Evolutionary conservation across 2,329 filamentous ascomycete genomes (phyloP).

Genomic region (Penicillium sp.): DNA sequence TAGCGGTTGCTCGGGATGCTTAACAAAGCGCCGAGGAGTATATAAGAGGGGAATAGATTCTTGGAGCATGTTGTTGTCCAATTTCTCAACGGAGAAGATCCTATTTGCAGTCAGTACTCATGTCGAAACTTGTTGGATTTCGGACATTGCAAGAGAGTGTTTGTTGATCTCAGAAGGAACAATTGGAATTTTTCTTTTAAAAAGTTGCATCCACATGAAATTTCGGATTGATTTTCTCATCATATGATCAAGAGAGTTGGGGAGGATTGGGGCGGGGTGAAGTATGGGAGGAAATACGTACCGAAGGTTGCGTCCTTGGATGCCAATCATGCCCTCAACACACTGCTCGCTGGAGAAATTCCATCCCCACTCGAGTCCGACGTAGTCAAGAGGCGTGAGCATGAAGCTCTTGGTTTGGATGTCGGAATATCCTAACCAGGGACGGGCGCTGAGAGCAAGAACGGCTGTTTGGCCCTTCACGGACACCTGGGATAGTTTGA

Average conservation of each 20-base stretch:
- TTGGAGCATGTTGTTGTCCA: constrained; percentile 81
- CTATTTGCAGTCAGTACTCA: constrained; percentile 43
- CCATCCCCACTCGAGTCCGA: constrained; percentile 87
- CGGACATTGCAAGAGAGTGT: not conserved
- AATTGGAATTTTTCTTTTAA: constrained; percentile 66
- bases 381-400: constrained; percentile 87
- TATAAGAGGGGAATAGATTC: constrained; percentile 84
- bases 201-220: constrained; percentile 48
- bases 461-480: constrained; percentile 83
- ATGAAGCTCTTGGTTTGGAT: constrained; percentile 83
- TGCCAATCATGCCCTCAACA: constrained; percentile 88
- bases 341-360: constrained; percentile 96
- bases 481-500: constrained; percentile 86
- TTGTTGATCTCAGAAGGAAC: constrained; percentile 80
- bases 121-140: not conserved
- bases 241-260: constrained; percentile 40
- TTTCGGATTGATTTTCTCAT: constrained; percentile 44
- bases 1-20: constrained; percentile 80
- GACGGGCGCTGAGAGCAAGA: constrained; percentile 83
- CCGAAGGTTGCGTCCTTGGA: constrained; percentile 84
- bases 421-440: constrained; percentile 95
- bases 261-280: constrained; percentile 11
- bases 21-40: constrained; percentile 82
- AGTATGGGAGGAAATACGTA: constrained; percentile 50
- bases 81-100: constrained; percentile 86